phyloP scores from a whole-genome alignment of 306 rosid species.

The Dryas octopetala region DNA sequence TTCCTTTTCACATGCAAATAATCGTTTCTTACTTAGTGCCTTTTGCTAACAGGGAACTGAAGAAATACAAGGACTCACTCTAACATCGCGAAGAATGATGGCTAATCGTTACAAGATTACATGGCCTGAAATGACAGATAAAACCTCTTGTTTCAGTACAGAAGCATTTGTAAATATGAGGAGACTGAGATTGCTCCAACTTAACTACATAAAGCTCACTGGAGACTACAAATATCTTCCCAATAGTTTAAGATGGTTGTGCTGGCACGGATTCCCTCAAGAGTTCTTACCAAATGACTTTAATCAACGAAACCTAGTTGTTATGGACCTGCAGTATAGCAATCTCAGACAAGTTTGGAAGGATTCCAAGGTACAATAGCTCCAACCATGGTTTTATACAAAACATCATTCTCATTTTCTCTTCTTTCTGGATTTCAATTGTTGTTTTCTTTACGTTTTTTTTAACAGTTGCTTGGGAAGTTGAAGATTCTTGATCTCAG shows the following conservation, averaged over 20 bases:
- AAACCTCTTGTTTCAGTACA: neutral
- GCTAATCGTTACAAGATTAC: too few species aligned
- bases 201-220: slow-evolving; percentile 17
- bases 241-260: slow-evolving; percentile 13
- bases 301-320: slow-evolving; percentile 23
- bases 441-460: too few species aligned
- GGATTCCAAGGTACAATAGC: slow-evolving; percentile 31
- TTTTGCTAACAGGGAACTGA: slow-evolving; percentile 18
- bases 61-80: slow-evolving; percentile 21
- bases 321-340: slow-evolving; percentile 32
- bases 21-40: neutral
- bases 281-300: slow-evolving; percentile 13
- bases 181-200: slow-evolving; percentile 40
- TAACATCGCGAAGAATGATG: neutral
- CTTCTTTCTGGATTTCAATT: too few species aligned
- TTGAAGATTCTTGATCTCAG: slow-evolving; percentile 40
- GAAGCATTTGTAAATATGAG: slow-evolving; percentile 38
- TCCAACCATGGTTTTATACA: too few species aligned
- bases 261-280: neutral
- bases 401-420: too few species aligned
- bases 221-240: slow-evolving; percentile 37
- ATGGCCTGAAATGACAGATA: neutral
- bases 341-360: slow-evolving; percentile 36
- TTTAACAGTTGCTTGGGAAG: neutral
- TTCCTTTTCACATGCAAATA: too few species aligned